Conservation (phyloP, 2,329 filamentous ascomycete species). For the Trichoderma harzianum region DNA sequence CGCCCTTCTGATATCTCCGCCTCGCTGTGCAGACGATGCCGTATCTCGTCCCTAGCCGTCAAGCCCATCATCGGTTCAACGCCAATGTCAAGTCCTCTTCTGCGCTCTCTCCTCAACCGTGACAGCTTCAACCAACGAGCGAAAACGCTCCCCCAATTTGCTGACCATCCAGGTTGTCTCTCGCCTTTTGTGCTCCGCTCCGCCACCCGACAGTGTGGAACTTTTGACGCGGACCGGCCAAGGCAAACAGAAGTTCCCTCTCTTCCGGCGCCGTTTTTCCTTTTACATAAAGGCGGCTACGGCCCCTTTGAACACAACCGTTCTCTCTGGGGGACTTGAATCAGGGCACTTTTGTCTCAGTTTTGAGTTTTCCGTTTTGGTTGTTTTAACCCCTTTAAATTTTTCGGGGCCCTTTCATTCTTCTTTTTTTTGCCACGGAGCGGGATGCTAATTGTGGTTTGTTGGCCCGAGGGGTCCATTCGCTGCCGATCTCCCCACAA, state of each 20-base stretch:
- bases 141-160: background rate
- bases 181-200: slow-evolving; percentile 8
- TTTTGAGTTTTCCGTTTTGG: background rate
- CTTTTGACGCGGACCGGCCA: slow-evolving; percentile 14
- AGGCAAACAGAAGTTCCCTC: slow-evolving; percentile 18
- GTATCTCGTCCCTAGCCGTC: background rate
- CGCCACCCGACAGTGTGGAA: slow-evolving; percentile 18
- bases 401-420: background rate
- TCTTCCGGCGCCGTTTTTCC: background rate
- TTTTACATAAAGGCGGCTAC: background rate
- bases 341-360: slow-evolving; percentile 8
- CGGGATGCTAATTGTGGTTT: background rate
- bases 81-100: background rate
- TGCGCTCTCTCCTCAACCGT: background rate
- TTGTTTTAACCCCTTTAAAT: background rate
- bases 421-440: background rate
- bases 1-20: background rate
- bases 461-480: background rate
- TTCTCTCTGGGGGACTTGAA: background rate
- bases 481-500: background rate
- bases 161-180: background rate
- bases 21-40: background rate
- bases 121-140: background rate
- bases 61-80: background rate
- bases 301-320: background rate